Conservation (phyloP, 805 yeast species). For the Kluyveromyces dobzhanskii region DNA sequence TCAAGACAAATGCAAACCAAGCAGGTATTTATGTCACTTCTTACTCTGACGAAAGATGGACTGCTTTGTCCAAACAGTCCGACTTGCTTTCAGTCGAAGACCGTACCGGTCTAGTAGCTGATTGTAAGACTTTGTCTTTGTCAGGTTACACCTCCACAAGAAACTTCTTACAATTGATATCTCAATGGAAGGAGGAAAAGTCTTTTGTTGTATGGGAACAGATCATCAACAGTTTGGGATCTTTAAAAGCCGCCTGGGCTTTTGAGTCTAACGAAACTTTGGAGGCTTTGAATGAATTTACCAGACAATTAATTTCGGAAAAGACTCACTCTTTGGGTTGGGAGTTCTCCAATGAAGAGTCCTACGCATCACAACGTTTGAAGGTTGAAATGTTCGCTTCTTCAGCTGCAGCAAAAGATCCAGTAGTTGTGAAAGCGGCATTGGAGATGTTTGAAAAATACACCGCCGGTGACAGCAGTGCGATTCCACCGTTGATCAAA, state of each 20-base stretch:
- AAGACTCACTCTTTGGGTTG: slow-evolving; percentile 56
- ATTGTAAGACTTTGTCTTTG: slow-evolving; percentile 60
- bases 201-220: slow-evolving; percentile 65
- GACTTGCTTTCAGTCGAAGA: slow-evolving; percentile 64
- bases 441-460: slow-evolving; percentile 43
- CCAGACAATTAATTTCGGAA: slow-evolving; percentile 44
- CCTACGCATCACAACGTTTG: slow-evolving; percentile 56
- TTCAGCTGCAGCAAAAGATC: slow-evolving; percentile 48
- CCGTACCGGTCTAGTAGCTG: slow-evolving; percentile 74
- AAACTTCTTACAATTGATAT: slow-evolving; percentile 49
- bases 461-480: slow-evolving; percentile 53
- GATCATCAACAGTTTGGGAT: slow-evolving; percentile 40
- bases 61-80: slow-evolving; percentile 50
- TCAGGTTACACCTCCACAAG: slow-evolving; percentile 63
- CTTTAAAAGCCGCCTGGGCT: slow-evolving; percentile 45
- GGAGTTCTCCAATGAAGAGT: slow-evolving; percentile 47
- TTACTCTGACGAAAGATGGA: slow-evolving; percentile 62
- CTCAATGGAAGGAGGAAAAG: slow-evolving; percentile 50
- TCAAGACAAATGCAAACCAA: slow-evolving; percentile 65
- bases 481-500: slow-evolving; percentile 69
- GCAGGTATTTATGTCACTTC: slow-evolving; percentile 70
- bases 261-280: slow-evolving; percentile 42
- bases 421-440: slow-evolving; percentile 39
- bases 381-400: slow-evolving; percentile 54
- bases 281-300: slow-evolving; percentile 44